These are phyloP conservation scores for Colletotrichum neosansevieriae DNA, from an alignment of 2,329 filamentous ascomycete genomes.

Conservation along the genomic window DNA sequence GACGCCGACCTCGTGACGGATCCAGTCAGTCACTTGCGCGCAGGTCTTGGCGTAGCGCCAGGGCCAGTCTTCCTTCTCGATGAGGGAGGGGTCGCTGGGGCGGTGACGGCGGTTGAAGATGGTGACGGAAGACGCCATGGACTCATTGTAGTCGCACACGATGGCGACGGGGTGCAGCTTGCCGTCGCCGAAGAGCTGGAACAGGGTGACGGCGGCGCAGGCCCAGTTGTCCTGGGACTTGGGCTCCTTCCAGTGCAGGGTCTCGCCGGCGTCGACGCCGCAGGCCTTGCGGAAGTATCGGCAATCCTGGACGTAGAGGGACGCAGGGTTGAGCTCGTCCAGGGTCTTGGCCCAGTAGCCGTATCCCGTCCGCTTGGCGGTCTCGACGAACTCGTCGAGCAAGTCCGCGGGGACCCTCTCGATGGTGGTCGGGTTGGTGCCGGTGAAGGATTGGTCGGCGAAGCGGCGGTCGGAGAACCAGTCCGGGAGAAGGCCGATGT, in stretches of 20 bases:
- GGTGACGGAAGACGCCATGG: conserved; percentile 52
- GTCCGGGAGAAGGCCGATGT: conserved; percentile 48
- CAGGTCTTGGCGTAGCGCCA: conserved; percentile 67
- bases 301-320: conserved; percentile 58
- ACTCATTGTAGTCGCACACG: conserved; percentile 58
- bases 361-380: conserved; percentile 50
- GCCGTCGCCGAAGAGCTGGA: conserved; percentile 57
- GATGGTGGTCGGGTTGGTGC: conserved; percentile 59
- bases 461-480: conserved; percentile 51
- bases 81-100: conserved; percentile 45
- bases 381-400: conserved; percentile 50
- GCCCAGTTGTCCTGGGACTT: conserved; percentile 46
- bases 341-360: conserved; percentile 48
- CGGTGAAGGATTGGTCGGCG: conserved; percentile 58
- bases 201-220: conserved; percentile 57
- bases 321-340: conserved; percentile 45
- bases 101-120: conserved; percentile 61
- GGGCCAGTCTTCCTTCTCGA: conserved; percentile 59
- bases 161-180: conserved; percentile 63
- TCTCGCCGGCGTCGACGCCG: conserved; percentile 45
- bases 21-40: conserved; percentile 61
- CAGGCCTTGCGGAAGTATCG: conserved; percentile 56
- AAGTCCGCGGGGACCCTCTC: conserved; percentile 52
- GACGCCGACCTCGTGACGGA: conserved; percentile 59
- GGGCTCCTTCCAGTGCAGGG: conserved; percentile 46